Base-by-base conservation (phyloP, 495 filamentous ascomycete genomes). In the Usnea hakonensis region DNA sequence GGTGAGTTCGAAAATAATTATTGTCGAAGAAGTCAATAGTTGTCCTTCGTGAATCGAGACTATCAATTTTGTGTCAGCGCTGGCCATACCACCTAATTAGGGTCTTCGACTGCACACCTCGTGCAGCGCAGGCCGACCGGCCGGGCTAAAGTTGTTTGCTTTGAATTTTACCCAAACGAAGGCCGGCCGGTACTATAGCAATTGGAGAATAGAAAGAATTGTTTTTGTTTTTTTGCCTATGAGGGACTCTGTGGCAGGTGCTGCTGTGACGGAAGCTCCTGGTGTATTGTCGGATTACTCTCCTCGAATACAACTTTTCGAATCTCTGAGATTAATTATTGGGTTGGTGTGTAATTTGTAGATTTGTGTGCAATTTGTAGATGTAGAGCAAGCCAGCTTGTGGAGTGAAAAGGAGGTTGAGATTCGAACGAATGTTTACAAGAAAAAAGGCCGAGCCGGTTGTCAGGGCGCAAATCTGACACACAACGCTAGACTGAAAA, bases 61-160 rank as follows among this genome's bases (percentile, higher is more conserved):
- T 85, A 69, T 46, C 50, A 61, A 26, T 55, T 48, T 61, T 67
- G 61, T 59, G 37, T 66, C 38, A 64, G 57, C 32, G 30, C 9
- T 32, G 55, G 56, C 28, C 19, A 41, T 43, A 13, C 8, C 33
- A 46, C 23, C 28, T 14, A 44, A 37, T 23, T 23, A 13, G 23
- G 17, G 40, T 17, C 9, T 4, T 21, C 1, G 37, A 59, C 54
- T 40, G 58, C 78, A 64, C 73, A 88, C 85, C 83, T 88, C 86
- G 84, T 84, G 84, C 86, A 89, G 86, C 80, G 81, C 82, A 85
- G 85, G 83, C 83, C 80, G 80, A 76, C 76, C 82, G 79, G 81
- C 83, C 83, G 85, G 85, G 85, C 85, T 73, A 77, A 71, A 68
- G 62, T 41, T 65, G 54, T 63, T 61, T 52, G 67, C 32, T 48